Base-by-base conservation (phyloP, 352 stramenopile species). In the Phytophthora syringae region DNA sequence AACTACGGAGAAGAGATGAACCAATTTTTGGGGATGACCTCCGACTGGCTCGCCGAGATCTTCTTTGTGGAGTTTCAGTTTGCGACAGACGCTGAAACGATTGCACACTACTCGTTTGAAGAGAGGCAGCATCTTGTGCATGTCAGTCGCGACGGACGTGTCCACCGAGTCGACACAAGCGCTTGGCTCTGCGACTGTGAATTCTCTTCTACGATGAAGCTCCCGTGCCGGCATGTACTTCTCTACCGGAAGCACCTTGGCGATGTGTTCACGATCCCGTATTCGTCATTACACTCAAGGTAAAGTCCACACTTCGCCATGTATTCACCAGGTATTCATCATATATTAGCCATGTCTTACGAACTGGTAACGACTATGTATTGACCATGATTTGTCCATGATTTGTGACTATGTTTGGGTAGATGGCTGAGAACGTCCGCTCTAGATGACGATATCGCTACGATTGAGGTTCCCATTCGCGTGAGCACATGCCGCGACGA, bases 1-100 rank as follows among this genome's bases (percentile, higher is more conserved):
- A 40, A 40, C 34, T 40, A 20, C 34, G 34, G 13, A 20, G 34
- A 55, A 20, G 28, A 55, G 28, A 44, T 55, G 48, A 55, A 44
- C 21, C 48, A 44, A 22, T 32, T 53, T 1, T 36, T 55, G 10
- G 30, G 48, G 0, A 55, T 55, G 48, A 44, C 48, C 5, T 40
- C 34, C 12, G 34, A 40, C 34, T 40, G 34, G 34, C 34, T 40
- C 12, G 34, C 34, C 9, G 34, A 40, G 34, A 40, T 5, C 16
- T 40, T 40, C 34, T 40, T 20, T 40, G 7, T 2, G 6, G 34
- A 20, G 16, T 7, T 18, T 40, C 34, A 40, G n/a, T 40, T 40
- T 12, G 34, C 34, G 34, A 40, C 34, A 7, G 34, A 40, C 9
- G 10, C 34, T 3, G 34, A 20, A 1, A 40, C 34, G 34, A 40